Percentiles rank a stretch among this genome's conserved stretches.
These are phyloP conservation scores for Albugo laibachii DNA, from an alignment of 352 stramenopile genomes.

Conservation along the genomic window DNA sequence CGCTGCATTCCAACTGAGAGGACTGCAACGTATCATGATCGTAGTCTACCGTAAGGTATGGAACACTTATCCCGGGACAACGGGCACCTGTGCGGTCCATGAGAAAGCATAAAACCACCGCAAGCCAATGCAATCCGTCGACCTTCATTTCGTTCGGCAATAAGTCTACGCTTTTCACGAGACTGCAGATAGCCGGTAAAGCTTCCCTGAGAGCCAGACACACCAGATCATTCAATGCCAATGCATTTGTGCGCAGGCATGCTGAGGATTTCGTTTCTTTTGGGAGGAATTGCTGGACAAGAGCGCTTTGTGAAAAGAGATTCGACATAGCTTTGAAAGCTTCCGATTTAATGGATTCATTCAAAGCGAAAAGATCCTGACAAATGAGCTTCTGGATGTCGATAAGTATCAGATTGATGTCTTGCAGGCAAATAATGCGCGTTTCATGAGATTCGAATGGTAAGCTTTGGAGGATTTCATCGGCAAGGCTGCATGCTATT, in stretches of 20 bases:
- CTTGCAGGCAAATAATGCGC: slow-evolving; percentile 59
- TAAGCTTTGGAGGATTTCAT: slow-evolving; percentile 39
- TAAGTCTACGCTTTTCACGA: slow-evolving; percentile 20
- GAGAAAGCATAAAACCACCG: slow-evolving; percentile 69
- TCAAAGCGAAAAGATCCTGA: slow-evolving; percentile 21
- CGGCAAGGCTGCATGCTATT: slow-evolving; percentile 23
- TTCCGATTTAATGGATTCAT: slow-evolving; percentile 11
- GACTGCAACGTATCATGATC: slow-evolving; percentile 28
- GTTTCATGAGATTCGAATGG: slow-evolving; percentile 71
- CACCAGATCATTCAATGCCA: slow-evolving; percentile 36
- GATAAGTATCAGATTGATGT: slow-evolving; percentile 45
- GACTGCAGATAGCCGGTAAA: slow-evolving; percentile 23
- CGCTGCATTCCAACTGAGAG: slow-evolving; percentile 7
- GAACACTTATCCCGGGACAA: slow-evolving; percentile 39
- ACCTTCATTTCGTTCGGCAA: slow-evolving; percentile 38
- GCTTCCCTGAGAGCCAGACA: slow-evolving; percentile 46
- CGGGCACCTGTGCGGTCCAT: slow-evolving; percentile 50
- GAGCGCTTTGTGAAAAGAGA: slow-evolving; percentile 26
- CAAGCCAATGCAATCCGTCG: slow-evolving; percentile 34
- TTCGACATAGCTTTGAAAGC: slow-evolving; percentile 40
- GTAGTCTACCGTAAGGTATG: slow-evolving; percentile 46
- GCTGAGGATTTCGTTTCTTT: background rate
- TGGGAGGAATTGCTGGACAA: slow-evolving; percentile 16
- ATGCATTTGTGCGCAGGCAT: background rate
- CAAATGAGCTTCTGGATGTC: slow-evolving; percentile 74